A percentile compares a stretch with the other conserved stretches of the same genome.
These are phyloP conservation scores for Hibiscus mutabilis DNA, from an alignment of 345 rosid genomes.

Conservation along the genomic window DNA sequence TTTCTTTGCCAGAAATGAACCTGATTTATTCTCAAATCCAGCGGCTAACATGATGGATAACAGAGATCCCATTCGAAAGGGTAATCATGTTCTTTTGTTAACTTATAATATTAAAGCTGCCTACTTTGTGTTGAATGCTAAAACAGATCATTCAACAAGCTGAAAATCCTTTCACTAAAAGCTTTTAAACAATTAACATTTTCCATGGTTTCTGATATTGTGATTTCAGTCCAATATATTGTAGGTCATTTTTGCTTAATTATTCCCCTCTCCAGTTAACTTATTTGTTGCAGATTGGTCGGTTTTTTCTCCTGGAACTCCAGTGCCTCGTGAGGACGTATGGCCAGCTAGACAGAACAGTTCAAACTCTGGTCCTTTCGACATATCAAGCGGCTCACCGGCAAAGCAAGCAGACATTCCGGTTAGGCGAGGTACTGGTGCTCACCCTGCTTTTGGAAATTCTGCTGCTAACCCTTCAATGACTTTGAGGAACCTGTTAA, in stretches of 20 bases:
- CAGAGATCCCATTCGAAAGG: constrained; percentile 61
- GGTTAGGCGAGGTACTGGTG: constrained; percentile 47
- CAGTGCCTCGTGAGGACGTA: constrained; percentile 84
- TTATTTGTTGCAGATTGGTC: constrained; percentile 82
- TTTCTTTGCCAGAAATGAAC: constrained; percentile 62
- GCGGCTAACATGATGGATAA: constrained; percentile 50
- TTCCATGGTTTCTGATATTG: constrained; percentile 1
- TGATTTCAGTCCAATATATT: not conserved
- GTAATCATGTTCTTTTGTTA: constrained; percentile 32
- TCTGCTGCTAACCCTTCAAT: constrained; percentile 56
- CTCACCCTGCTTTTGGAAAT: constrained; percentile 29
- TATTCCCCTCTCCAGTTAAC: constrained; percentile 63
- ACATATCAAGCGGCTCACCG: constrained; percentile 56
- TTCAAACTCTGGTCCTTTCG: constrained; percentile 65
- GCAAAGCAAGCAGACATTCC: constrained; percentile 44
- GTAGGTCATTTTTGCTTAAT: constrained; percentile 19
- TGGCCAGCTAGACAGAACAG: constrained; percentile 90
- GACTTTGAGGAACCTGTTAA: constrained; percentile 76
- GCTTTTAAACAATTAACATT: not conserved
- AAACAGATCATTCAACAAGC: not conserved
- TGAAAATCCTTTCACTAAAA: not conserved
- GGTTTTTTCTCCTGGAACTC: constrained; percentile 77
- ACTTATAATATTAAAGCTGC: not conserved
- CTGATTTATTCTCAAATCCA: constrained; percentile 64
- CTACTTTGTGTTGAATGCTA: not conserved